phyloP scores from a whole-genome alignment of 148 eudicot genomes.

The Rhododendron ferrugineum region DNA sequence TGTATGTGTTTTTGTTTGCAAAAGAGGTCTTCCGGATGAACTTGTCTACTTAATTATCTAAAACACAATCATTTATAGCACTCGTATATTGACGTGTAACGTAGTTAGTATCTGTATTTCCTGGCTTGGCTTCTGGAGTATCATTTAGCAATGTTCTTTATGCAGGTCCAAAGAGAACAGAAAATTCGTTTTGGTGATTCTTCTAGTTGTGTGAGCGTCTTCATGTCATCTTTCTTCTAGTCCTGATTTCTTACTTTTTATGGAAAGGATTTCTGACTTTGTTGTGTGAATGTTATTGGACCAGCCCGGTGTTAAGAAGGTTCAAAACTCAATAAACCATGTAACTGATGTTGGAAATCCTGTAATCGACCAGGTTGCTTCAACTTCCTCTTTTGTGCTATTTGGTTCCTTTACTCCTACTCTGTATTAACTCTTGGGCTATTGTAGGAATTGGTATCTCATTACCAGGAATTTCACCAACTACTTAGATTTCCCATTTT shows the following conservation, averaged over 20 bases:
- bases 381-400: background rate
- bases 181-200: background rate
- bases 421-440: background rate
- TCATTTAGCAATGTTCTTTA: background rate
- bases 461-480: background rate
- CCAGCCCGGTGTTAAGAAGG: slow-evolving; percentile 10
- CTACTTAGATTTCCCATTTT: background rate
- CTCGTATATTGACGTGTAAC: background rate
- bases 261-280: slow-evolving; percentile 3
- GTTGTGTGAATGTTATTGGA: background rate
- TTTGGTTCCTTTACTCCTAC: background rate
- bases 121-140: background rate
- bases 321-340: background rate
- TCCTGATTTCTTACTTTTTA: background rate
- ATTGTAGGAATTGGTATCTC: background rate
- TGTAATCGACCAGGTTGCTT: slow-evolving; percentile 20
- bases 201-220: slow-evolving; percentile 9
- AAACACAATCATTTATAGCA: background rate
- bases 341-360: background rate
- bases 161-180: slow-evolving; percentile 9
- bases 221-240: background rate
- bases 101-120: background rate
- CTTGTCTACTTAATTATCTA: background rate
- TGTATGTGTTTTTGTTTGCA: background rate
- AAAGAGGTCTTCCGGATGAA: background rate